Base-by-base conservation (phyloP, 352 stramenopile species). In the Globisporangium spiculum region DNA sequence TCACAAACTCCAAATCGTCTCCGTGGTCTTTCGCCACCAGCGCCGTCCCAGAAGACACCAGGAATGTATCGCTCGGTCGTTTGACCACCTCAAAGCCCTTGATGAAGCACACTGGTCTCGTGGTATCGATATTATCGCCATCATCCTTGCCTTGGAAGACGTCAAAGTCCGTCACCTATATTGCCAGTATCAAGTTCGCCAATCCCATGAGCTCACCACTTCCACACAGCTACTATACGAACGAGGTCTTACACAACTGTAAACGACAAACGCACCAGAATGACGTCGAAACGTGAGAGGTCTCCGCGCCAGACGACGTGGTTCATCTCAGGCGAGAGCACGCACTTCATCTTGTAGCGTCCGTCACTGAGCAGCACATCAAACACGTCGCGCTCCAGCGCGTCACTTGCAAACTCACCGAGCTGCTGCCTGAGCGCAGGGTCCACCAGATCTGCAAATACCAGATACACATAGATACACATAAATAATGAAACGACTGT, bases 301-400 rank as follows among this genome's bases (percentile, higher is more conserved):
- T 75, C 65, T 0, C 78, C 59, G 24, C 54, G 76, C 75, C 81
- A 89, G 14, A 91, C 67, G 4, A 87, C 62, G 20, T 68, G 14
- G 62, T 89, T 75, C 24, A 81, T 65, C 24, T 63, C 53, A 4
- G 80, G 74, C 1, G 69, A 67, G 50, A 91, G 59, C 14, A 90
- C 14, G 24, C 74, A 78, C 70, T 89, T 90, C 41, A 80, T 74
- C 61, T 81, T 69, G 46, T 48, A 38, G 16, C 56, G 62, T 0
- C 81, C 85, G 53, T 93, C 85, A 65, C 81, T 93, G 60, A 93
- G 36, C 16, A 93, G 57, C 48, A 90, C 44, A 63, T 93, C 85
- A 46, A 90, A 90, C 16, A 83, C 75, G 59, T 91, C 74, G 36
- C 62, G 66, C 4, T 77, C 66, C 36, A 71, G 54, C 1, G 26